Base-by-base conservation (phyloP, 768 basidiomycete genomes). In the Tubosaeta sp. region DNA sequence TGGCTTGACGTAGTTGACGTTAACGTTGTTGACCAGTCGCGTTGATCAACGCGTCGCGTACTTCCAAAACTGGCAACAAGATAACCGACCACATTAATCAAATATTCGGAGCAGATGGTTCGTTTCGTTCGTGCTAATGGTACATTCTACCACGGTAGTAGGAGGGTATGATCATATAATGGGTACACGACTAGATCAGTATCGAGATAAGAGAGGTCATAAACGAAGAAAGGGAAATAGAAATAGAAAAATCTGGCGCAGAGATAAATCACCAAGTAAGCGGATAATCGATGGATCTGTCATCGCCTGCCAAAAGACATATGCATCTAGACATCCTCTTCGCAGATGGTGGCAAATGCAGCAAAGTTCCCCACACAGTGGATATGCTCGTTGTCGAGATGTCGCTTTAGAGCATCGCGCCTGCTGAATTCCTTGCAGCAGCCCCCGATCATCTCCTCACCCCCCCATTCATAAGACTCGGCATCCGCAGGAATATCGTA, bases 401-500 rank as follows among this genome's bases (percentile, higher is more conserved):
- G 73, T 44, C 72, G 65, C 58, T 74, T 73, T 52, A 74, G 68
- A 29, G 72, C 73, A 50, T 74, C 72, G 50, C 65, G 66, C 58
- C 72, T 64, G 44, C 70, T 70, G 41, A 74, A 74, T 49, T 65
- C 65, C 48, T 64, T 69, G 49, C 68, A 61, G 51, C 72, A 74
- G n/a, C 72, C 72, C 25, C 72, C 72, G 16, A 70, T 60, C 69
- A 70, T 68, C 54, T 48, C 60, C 46, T 59, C 56, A 1, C 64
- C 71, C 11, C 52, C 60, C 65, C 59, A 69, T 19, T 44, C 14
- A 38, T 67, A 71, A 11, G 67, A n/a, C 14, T 58, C 50, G 14
- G 67, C 63, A 37, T 45, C 57, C 22, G 37, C 53, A 10, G 65
- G 58, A 13, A 71, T 7, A 5, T 51, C 43, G 37, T 67, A 62